These are phyloP conservation scores for Trichophyton simii DNA, from an alignment of 2,329 filamentous ascomycete species.

Conservation along the genomic window DNA sequence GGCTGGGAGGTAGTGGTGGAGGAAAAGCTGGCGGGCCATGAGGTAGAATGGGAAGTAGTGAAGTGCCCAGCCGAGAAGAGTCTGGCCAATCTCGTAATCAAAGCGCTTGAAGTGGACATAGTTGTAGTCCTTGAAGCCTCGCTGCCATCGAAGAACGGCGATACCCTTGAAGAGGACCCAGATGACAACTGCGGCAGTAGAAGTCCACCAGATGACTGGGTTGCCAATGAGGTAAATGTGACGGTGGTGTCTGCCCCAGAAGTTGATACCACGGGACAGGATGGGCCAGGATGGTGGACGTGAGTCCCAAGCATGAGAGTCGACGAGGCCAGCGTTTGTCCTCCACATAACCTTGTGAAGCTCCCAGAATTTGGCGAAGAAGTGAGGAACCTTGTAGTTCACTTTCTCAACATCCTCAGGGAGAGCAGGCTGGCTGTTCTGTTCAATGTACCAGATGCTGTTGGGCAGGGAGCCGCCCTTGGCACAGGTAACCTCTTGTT, in stretches of 20 bases:
- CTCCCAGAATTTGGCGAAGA: constrained; percentile 97
- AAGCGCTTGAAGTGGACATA: constrained; percentile 83
- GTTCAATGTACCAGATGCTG: constrained; percentile 93
- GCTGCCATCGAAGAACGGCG: constrained; percentile 84
- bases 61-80: constrained; percentile 85
- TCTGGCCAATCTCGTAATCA: constrained; percentile 88
- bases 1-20: constrained; percentile 97
- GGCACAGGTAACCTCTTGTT: constrained; percentile 98
- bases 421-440: constrained; percentile 71
- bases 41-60: constrained; percentile 99
- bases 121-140: constrained; percentile 75
- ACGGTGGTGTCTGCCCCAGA: constrained; percentile 88
- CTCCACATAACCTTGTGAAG: constrained; percentile 98
- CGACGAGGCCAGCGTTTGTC: constrained; percentile 89
- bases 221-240: constrained; percentile 97
- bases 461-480: constrained; percentile 84
- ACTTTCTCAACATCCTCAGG: constrained; percentile 72
- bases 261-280: constrained; percentile 90
- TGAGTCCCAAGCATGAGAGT: constrained; percentile 97
- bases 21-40: constrained; percentile 94
- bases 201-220: constrained; percentile 87
- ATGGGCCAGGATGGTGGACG: constrained; percentile 87
- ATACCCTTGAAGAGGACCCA: constrained; percentile 80
- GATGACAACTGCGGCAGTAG: constrained; percentile 60
- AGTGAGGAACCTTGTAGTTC: constrained; percentile 88